A percentile compares a stretch with the other conserved stretches of the same genome.
phyloP scores from a whole-genome alignment of 495 filamentous ascomycete species.

The Daldinia childiae region DNA sequence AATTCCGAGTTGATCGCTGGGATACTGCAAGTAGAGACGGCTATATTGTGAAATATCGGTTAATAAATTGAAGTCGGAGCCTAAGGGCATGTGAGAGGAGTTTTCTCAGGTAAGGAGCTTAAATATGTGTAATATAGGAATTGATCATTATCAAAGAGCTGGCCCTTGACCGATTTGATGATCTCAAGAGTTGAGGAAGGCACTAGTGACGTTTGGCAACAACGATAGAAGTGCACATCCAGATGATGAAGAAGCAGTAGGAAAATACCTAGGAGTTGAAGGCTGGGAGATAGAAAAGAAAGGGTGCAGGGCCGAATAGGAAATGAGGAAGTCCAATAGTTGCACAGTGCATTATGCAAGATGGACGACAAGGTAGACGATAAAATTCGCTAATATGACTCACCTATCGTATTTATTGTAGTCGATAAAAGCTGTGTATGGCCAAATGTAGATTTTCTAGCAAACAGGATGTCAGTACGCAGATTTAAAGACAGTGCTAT shows the following conservation, averaged over 20 bases:
- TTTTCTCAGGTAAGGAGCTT: neutral
- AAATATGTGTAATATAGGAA: neutral
- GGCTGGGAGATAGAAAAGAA: neutral
- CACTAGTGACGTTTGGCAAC: neutral
- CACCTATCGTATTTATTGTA: neutral
- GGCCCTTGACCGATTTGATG: neutral
- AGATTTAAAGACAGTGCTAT: neutral
- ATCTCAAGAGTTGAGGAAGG: neutral
- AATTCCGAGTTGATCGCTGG: neutral
- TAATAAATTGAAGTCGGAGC: neutral
- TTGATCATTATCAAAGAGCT: neutral
- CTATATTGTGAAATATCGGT: neutral
- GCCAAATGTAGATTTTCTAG: neutral
- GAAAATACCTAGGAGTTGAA: neutral
- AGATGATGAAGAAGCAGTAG: neutral
- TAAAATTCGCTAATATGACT: neutral
- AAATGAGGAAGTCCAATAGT: neutral
- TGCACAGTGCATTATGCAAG: neutral
- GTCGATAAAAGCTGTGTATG: neutral
- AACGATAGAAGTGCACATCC: neutral
- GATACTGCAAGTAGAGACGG: neutral
- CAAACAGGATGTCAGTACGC: neutral
- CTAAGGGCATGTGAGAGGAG: neutral
- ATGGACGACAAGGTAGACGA: conserved; percentile 6
- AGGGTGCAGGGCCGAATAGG: neutral